Evolutionary conservation across 139 green algal species (phyloP).

Genomic region (Coccomyxa sp.): DNA sequence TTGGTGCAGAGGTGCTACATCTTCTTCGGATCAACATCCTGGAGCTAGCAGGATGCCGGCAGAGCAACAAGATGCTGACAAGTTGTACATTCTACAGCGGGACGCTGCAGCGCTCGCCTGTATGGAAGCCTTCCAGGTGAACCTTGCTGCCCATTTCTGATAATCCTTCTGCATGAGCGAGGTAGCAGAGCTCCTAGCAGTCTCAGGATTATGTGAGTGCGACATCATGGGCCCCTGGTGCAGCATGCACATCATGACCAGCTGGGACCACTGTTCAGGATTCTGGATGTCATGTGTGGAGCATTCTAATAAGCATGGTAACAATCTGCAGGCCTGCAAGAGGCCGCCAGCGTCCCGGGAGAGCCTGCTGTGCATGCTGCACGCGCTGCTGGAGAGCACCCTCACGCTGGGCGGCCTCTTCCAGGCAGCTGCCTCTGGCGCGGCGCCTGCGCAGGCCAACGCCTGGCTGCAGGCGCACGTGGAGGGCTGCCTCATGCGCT

Average conservation of each 20-base stretch:
- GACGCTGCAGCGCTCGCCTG: constrained; percentile 13
- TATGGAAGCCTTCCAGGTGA: constrained; percentile 16
- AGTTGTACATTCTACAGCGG: neutral
- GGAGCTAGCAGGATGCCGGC: too few relatives aligned
- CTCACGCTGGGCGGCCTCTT: constrained; percentile 6
- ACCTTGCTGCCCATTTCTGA: too few relatives aligned
- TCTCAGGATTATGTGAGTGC: neutral
- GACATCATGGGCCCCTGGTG: neutral
- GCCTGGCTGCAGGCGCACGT: constrained; percentile 6
- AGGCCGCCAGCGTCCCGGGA: neutral
- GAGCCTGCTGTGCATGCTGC: constrained; percentile 4
- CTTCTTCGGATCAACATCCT: too few relatives aligned
- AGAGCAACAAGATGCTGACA: neutral
- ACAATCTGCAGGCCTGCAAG: constrained; percentile 10
- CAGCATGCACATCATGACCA: neutral
- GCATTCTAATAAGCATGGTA: too few relatives aligned
- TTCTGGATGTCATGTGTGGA: neutral
- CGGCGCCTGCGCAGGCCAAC: neutral
- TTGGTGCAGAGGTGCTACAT: too few relatives aligned
- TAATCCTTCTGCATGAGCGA: too few relatives aligned
- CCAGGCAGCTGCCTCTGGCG: neutral
- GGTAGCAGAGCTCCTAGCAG: neutral
- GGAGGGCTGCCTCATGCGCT: neutral
- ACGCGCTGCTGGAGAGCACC: neutral
- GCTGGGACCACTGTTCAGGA: too few relatives aligned